Evolutionary conservation across 2,329 filamentous ascomycete genomes (phyloP).

Genomic region (Trichoderma pleuroti): DNA sequence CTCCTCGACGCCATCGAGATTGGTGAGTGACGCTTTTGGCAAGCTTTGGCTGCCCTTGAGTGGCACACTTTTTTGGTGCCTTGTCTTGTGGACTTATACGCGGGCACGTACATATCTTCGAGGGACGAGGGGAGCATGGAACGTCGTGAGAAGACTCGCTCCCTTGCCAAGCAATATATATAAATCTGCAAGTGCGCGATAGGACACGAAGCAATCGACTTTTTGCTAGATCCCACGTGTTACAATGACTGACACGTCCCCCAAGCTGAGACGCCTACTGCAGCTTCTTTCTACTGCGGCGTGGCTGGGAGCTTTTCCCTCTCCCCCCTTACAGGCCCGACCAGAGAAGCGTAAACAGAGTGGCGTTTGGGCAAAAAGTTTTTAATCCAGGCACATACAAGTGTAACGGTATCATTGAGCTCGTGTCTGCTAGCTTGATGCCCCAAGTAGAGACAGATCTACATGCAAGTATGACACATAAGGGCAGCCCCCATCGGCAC

Average conservation of each 20-base stretch:
- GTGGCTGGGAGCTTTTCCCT: neutral
- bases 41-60: neutral
- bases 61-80: neutral
- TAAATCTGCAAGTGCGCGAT: neutral
- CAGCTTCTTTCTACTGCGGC: neutral
- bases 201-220: neutral
- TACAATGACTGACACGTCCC: neutral
- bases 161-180: neutral
- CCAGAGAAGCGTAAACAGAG: neutral
- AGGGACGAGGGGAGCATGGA: neutral
- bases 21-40: neutral
- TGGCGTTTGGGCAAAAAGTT: neutral
- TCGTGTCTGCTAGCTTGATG: neutral
- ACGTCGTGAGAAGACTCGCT: neutral
- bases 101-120: neutral
- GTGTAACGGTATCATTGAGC: neutral
- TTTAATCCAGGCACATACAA: neutral
- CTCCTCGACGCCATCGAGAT: neutral
- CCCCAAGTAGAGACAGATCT: neutral
- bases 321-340: neutral
- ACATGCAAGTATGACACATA: neutral
- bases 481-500: neutral
- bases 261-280: neutral
- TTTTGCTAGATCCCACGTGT: constrained; percentile 3
- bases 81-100: neutral